A percentile compares a stretch with the other conserved stretches of the same genome.
Conservation (phyloP, 2,329 filamentous ascomycete species). For the Hymenotorrendiella dingleyae region DNA sequence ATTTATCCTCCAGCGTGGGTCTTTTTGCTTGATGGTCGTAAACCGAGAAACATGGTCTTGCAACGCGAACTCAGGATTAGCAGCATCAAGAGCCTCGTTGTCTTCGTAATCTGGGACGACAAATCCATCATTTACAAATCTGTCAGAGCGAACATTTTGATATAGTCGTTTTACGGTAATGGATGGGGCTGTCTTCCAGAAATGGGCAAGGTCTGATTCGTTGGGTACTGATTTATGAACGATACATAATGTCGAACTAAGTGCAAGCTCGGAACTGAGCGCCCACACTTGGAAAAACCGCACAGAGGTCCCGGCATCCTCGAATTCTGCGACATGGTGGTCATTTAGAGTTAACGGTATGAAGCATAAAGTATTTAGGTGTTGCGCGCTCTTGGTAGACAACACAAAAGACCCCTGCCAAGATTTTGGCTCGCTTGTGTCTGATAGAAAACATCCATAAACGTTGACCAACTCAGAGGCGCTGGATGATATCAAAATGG, state of each 20-base stretch:
- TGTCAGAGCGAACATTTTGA: neutral
- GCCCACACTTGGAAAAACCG: conserved; percentile 43
- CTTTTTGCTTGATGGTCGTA: neutral
- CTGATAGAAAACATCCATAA: conserved; percentile 21
- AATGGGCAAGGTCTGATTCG: neutral
- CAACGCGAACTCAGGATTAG: neutral
- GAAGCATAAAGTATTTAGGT: conserved; percentile 9
- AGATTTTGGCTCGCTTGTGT: conserved; percentile 4
- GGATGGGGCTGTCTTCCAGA: conserved; percentile 2
- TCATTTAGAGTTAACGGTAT: conserved; percentile 11
- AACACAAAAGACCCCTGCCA: conserved; percentile 20
- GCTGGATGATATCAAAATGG: conserved; percentile 23
- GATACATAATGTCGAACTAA: conserved; percentile 37
- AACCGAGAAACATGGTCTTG: neutral
- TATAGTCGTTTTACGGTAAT: neutral
- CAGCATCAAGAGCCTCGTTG: neutral
- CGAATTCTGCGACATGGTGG: neutral
- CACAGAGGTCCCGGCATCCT: conserved; percentile 30
- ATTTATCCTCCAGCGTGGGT: conserved; percentile 16
- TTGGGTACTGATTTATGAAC: conserved; percentile 3
- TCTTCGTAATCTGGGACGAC: neutral
- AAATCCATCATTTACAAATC: neutral
- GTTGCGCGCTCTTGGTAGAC: neutral
- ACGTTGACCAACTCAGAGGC: conserved; percentile 21
- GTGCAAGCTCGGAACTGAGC: conserved; percentile 37